Base-by-base conservation (phyloP, 495 filamentous ascomycete genomes). In the Penicillium parvum region DNA sequence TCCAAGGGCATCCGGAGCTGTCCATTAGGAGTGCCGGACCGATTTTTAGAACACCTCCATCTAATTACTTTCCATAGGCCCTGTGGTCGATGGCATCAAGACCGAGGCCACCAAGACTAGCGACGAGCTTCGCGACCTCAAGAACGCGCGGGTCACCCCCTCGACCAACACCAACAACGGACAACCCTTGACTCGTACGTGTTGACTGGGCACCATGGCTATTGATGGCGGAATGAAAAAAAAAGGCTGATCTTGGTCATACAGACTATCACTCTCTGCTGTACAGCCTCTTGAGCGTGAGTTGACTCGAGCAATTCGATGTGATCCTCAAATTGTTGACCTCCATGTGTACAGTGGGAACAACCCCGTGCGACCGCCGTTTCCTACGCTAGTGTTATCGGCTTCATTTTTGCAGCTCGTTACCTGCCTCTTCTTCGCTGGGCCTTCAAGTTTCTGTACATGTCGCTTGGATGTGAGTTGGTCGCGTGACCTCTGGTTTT, bases 181-280 rank as follows among this genome's bases (percentile, higher is more conserved):
- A 53, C 90, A 96, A 63, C 84, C 84, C 18, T 67, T 97, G 69
- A 96, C 90, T 35, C 85, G 78, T 80, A 77, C 43, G 76, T 68
- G 23, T n/a, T 30, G 12, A 2, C 32, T 4, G 10, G 9, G n/a
- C 23, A 4, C 4, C n/a, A 21, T 12, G 14, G 17, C 27, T 32
- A 40, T n/a, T 4, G 28, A 23, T 20, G 30, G 21, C 12, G 27
- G 45, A 47, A 15, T 29, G 20, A 26, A 5, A 32, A 30, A 14
- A 22, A 23, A 46, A 38, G 17, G 38, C 56, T 60, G 40, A 63
- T 36, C 8, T n/a, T n/a, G n/a, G 19, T 38, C 21, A 39, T 26
- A 4, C 35, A 79, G 76, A 90, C 68, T 99, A 96, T 67, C 92
- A 97, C 70, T 96, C 89, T 23, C 79, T 96, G 71, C 90, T 97